Conservation (phyloP, 2,329 filamentous ascomycete species). For the Cladosporium sp. region DNA sequence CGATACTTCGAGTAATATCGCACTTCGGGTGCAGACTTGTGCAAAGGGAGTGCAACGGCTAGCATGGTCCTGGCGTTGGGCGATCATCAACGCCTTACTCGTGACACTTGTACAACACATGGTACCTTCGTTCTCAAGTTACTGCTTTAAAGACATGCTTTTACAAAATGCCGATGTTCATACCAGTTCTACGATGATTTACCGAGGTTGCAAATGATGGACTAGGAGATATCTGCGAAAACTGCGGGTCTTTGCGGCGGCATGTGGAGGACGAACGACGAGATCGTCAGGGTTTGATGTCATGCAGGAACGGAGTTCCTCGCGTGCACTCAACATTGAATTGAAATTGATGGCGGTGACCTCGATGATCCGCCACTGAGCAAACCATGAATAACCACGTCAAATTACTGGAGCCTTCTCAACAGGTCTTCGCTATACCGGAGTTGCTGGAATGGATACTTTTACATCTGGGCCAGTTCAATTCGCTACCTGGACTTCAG, state of each 20-base stretch:
- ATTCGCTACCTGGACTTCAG: conserved; percentile 1
- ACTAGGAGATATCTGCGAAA: not conserved
- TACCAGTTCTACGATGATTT: not conserved
- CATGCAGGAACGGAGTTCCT: not conserved
- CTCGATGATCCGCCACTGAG: not conserved
- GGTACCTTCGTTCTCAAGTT: not conserved
- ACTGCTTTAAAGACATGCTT: not conserved
- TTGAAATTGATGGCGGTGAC: not conserved
- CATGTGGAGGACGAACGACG: conserved; percentile 14
- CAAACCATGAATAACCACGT: not conserved
- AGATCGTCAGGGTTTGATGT: conserved; percentile 12
- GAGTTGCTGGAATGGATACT: conserved; percentile 15
- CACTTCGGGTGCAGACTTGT: not conserved
- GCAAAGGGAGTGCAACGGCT: not conserved
- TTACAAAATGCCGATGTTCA: not conserved
- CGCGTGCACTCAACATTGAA: not conserved
- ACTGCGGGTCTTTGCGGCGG: conserved; percentile 7
- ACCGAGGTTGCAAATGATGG: not conserved
- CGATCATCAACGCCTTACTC: not conserved
- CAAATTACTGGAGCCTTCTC: not conserved
- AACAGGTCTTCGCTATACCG: conserved; percentile 15
- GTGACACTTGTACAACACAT: not conserved
- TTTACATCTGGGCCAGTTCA: not conserved
- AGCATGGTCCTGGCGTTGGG: not conserved
- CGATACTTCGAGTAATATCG: not conserved